A percentile compares a stretch with the other conserved stretches of the same genome.
phyloP scores from a whole-genome alignment of 2,329 filamentous ascomycete genomes.

The Alternaria sp. region DNA sequence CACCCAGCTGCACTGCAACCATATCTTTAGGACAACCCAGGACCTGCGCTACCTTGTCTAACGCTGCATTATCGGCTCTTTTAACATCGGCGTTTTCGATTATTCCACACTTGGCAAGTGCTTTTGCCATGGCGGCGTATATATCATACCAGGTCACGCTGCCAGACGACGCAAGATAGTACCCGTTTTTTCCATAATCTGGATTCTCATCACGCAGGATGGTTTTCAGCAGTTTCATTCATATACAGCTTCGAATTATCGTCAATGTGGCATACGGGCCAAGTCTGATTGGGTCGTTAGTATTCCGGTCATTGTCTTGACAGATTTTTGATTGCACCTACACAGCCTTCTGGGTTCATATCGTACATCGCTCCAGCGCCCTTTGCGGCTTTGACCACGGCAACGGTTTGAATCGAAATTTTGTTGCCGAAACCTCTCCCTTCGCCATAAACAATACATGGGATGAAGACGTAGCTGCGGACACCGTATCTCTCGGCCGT shows the following conservation, averaged over 20 bases:
- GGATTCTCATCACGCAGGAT: constrained; percentile 55
- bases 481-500: constrained; percentile 55
- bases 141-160: constrained; percentile 61
- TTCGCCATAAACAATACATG: constrained; percentile 63
- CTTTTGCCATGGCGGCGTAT: constrained; percentile 57
- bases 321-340: background rate
- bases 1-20: constrained; percentile 52
- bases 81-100: constrained; percentile 52
- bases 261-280: constrained; percentile 63
- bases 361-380: constrained; percentile 52
- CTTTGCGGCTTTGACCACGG: constrained; percentile 59
- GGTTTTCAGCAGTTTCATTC: constrained; percentile 55
- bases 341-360: background rate
- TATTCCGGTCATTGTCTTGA: constrained; percentile 40
- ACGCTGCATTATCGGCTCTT: constrained; percentile 47
- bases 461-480: constrained; percentile 62
- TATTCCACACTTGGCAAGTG: constrained; percentile 53
- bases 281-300: constrained; percentile 33
- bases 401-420: constrained; percentile 62
- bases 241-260: constrained; percentile 61
- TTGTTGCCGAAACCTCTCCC: constrained; percentile 61
- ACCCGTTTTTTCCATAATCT: constrained; percentile 57
- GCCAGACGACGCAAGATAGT: constrained; percentile 62
- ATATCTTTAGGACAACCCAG: background rate
- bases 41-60: constrained; percentile 53